Evolutionary conservation across 345 rosid genomes (phyloP).

Genomic region (Moricandia arvensis): DNA sequence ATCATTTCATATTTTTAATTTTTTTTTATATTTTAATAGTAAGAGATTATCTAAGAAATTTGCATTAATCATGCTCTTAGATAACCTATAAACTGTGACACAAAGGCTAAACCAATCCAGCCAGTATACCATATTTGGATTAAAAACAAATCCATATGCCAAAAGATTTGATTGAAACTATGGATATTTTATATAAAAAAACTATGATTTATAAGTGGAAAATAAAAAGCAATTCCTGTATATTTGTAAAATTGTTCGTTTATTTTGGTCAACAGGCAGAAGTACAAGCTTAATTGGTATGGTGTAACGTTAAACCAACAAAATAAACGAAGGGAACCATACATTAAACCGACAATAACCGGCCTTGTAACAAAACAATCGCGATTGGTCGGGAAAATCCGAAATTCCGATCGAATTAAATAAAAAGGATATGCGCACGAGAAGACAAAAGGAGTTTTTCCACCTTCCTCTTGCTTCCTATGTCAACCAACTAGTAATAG

Average conservation of each 20-base stretch:
- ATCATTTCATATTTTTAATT: too few species aligned
- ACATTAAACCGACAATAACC: constrained; percentile 18
- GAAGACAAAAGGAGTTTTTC: background rate
- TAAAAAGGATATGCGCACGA: background rate
- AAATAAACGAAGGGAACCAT: background rate
- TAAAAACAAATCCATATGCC: background rate
- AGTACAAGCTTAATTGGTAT: background rate
- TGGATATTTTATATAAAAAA: background rate
- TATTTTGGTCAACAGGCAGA: background rate
- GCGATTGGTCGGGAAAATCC: constrained; percentile 8
- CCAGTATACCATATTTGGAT: background rate
- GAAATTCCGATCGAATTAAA: background rate
- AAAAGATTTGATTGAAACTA: background rate
- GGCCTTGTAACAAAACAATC: background rate
- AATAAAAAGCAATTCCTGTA: background rate
- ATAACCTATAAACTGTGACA: background rate
- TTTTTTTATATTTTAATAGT: too few species aligned
- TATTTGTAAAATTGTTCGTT: too few species aligned
- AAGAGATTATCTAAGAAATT: too few species aligned
- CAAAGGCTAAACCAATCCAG: background rate
- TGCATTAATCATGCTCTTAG: too few species aligned
- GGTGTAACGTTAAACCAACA: constrained; percentile 7
- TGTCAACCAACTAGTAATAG: background rate
- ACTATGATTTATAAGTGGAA: background rate
- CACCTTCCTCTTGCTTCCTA: constrained; percentile 9